Percentiles rank a stretch among this genome's conserved stretches.
Evolutionary conservation across 1,284 basidiomycete species (phyloP).

Genomic region (Fomes fomentarius): DNA sequence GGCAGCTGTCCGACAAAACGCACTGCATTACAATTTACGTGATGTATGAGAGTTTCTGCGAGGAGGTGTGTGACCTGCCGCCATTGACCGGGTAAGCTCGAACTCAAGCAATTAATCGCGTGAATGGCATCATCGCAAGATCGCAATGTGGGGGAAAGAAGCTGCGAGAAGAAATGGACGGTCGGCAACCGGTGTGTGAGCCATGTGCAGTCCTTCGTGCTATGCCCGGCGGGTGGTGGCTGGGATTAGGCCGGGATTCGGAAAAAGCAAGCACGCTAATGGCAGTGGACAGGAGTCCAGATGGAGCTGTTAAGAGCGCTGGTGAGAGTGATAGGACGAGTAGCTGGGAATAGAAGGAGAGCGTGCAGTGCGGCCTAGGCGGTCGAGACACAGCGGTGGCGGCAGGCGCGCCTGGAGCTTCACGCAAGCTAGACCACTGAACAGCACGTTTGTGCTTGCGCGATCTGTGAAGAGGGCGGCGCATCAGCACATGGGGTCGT

Average conservation of each 20-base stretch:
- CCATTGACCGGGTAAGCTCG: too few relatives aligned
- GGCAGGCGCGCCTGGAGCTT: constrained; percentile 11
- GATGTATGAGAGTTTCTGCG: too few relatives aligned
- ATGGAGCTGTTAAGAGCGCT: background rate
- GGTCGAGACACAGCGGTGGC: constrained; percentile 7
- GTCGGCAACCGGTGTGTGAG: background rate
- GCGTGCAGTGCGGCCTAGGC: background rate
- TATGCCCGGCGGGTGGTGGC: constrained; percentile 1
- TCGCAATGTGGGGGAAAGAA: background rate
- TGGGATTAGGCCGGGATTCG: background rate
- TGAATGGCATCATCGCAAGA: too few relatives aligned
- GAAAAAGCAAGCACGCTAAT: too few relatives aligned
- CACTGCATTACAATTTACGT: too few relatives aligned
- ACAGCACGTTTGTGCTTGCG: background rate
- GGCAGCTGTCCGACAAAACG: too few relatives aligned
- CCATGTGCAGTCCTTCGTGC: background rate
- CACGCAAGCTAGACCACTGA: background rate
- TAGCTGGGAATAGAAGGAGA: constrained; percentile 2
- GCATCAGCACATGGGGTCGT: background rate
- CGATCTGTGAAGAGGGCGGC: background rate
- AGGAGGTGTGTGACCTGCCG: too few relatives aligned
- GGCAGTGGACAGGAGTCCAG: background rate
- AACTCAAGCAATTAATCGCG: too few relatives aligned
- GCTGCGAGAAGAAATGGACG: too few relatives aligned
- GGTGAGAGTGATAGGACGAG: constrained; percentile 2